A percentile compares a stretch with the other conserved stretches of the same genome.
phyloP scores from a whole-genome alignment of 2,329 filamentous ascomycete genomes.

The Penicillium vulpinum region DNA sequence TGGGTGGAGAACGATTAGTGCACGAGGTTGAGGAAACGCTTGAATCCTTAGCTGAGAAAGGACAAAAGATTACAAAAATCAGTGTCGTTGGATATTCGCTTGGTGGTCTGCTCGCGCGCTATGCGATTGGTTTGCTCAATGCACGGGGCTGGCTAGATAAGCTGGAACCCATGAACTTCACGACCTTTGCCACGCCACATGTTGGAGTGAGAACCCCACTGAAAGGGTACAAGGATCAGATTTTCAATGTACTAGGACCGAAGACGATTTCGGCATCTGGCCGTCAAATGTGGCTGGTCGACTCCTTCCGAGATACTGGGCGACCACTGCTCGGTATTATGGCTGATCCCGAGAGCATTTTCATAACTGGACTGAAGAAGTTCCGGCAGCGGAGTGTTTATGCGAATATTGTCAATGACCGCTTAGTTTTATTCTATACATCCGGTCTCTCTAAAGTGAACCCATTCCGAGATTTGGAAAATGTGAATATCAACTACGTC shows the following conservation, averaged over 20 bases:
- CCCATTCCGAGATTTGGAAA: conserved; percentile 69
- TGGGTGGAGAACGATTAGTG: conserved; percentile 66
- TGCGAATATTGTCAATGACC: conserved; percentile 83
- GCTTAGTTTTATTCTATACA: conserved; percentile 79
- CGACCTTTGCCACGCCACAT: conserved; percentile 85
- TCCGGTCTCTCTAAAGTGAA: conserved; percentile 75
- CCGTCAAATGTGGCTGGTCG: conserved; percentile 81
- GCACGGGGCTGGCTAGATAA: conserved; percentile 76
- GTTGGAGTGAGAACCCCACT: conserved; percentile 72
- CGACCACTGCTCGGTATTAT: conserved; percentile 77
- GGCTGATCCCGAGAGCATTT: conserved; percentile 80
- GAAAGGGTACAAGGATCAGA: conserved; percentile 63
- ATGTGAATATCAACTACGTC: conserved; percentile 70
- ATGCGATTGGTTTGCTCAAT: conserved; percentile 80
- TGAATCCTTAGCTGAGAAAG: conserved; percentile 56
- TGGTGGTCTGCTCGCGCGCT: conserved; percentile 81
- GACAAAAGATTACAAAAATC: conserved; percentile 74
- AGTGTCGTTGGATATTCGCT: conserved; percentile 89
- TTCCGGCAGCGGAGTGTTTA: conserved; percentile 81
- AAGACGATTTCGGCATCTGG: conserved; percentile 80
- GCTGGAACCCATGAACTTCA: conserved; percentile 87
- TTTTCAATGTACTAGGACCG: conserved; percentile 83
- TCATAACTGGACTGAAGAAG: conserved; percentile 72
- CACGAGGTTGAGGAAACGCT: conserved; percentile 63
- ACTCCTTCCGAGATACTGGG: conserved; percentile 80